Evolutionary conservation across 805 yeast species (phyloP).

Genomic region (Candida broadrunensis): DNA sequence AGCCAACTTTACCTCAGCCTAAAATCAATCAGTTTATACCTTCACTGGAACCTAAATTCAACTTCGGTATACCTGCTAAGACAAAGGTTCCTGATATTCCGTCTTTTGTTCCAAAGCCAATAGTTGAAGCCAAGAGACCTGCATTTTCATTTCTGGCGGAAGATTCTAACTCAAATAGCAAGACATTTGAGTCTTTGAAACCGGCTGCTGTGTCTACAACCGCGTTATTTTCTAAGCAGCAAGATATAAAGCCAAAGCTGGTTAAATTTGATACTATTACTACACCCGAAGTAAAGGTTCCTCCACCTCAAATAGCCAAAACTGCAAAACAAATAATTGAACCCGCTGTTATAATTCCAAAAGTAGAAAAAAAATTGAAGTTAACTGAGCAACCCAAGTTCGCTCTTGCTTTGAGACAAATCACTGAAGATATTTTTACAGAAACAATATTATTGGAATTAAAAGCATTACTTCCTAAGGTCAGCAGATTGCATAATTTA

Average conservation of each 20-base stretch:
- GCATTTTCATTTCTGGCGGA: neutral
- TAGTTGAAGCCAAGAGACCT: neutral
- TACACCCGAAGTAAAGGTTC: slow-evolving; percentile 1
- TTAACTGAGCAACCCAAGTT: slow-evolving; percentile 24
- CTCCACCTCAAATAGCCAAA: neutral
- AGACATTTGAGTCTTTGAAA: no score
- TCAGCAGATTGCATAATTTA: slow-evolving; percentile 19
- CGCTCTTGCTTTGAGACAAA: slow-evolving; percentile 20
- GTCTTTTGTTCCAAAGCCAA: neutral
- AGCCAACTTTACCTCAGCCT: neutral
- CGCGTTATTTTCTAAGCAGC: neutral
- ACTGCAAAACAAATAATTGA: neutral
- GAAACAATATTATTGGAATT: slow-evolving; percentile 24
- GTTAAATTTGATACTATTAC: neutral
- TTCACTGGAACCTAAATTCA: neutral
- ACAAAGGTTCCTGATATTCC: neutral
- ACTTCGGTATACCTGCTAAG: neutral
- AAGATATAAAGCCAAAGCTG: neutral
- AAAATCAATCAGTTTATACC: neutral
- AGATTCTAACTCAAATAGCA: no score
- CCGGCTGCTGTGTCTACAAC: neutral
- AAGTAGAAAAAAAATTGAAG: slow-evolving; percentile 9
- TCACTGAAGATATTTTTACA: slow-evolving; percentile 18
- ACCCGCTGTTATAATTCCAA: neutral
- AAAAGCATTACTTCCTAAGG: slow-evolving; percentile 17